These are phyloP conservation scores for Saturnispora sanitii DNA, from an alignment of 805 yeast species.

Conservation along the genomic window DNA sequence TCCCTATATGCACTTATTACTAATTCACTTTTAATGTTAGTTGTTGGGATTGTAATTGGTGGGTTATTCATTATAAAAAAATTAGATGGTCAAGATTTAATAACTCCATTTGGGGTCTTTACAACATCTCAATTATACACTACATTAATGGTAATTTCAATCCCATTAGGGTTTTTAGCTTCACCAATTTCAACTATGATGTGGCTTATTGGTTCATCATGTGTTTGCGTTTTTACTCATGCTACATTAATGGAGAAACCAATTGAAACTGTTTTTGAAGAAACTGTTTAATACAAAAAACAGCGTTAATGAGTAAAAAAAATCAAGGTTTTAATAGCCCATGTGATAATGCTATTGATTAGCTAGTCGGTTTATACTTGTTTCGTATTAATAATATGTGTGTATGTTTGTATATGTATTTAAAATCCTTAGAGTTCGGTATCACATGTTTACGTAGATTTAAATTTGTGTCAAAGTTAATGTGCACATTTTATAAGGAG, in stretches of 20 bases:
- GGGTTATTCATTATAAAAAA: conserved; percentile 74
- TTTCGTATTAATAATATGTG: too few relatives aligned
- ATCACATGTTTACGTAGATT: too few relatives aligned
- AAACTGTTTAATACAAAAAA: conserved; percentile 29
- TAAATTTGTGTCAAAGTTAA: too few relatives aligned
- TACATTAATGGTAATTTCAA: conserved; percentile 59
- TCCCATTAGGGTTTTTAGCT: conserved; percentile 35
- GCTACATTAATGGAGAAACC: conserved; percentile 96
- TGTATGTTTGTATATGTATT: neutral
- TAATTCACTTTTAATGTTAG: conserved; percentile 76
- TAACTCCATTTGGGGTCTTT: conserved; percentile 61
- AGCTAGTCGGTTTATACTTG: too few relatives aligned
- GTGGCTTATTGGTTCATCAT: conserved; percentile 95
- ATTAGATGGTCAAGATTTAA: conserved; percentile 76
- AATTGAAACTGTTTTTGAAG: conserved; percentile 93
- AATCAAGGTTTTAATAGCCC: too few relatives aligned
- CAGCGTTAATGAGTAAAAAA: neutral
- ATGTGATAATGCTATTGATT: too few relatives aligned
- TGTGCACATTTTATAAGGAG: too few relatives aligned
- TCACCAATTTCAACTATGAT: conserved; percentile 66
- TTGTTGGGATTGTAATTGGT: conserved; percentile 57
- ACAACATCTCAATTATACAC: conserved; percentile 85
- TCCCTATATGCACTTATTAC: conserved; percentile 82
- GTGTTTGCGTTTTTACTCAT: conserved; percentile 77
- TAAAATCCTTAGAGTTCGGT: too few relatives aligned